Evolutionary conservation across 2,329 filamentous ascomycete species (phyloP), one percentile per base, ranked within the genome.

Genomic region (Sporothrix phasma): DNA sequence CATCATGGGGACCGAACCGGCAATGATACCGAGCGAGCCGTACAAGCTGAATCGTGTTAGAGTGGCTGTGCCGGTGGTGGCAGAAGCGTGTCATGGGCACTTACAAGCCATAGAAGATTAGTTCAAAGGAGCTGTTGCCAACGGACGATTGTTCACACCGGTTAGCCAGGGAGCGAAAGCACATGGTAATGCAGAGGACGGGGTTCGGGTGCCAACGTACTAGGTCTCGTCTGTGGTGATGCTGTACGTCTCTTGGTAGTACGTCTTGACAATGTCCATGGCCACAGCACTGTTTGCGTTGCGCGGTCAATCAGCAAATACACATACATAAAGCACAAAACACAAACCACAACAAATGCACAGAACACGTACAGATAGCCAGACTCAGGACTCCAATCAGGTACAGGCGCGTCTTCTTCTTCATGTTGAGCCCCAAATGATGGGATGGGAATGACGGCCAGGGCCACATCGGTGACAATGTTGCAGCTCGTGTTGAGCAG

Each of bases 361-460:
- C 5, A 47, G 3, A 31, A 5, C 5, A 68, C 73, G 37, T 67
- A 76, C 75, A 77, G 69, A 65, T 78, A 78, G 34, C 77, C 22
- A 79, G 69, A 56, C 75, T 75, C 4, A 79, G 69, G 62, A 80
- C 74, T 1, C 67, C 70, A 24, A 78, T 73, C 11, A 80, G 68
- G 24, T 78, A 77, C 0, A 78, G 24, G 22, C 74, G 72, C 1
- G 73, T 73, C 15, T 72, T 71, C n/a, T 69, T 68, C 67, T 74
- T 75, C 69, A 76, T 72, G 63, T 78, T 74, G n/a, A 78, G 68
- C 69, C 68, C 73, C 75, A 76, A 58, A 79, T 76, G 63, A 79
- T 73, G 2, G 75, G 74, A 78, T 70, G 0, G 77, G 77, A 19
- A 79, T 69, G 1, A 75, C 73, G 0, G 76, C 77, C 41, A 79